Base-by-base conservation (phyloP, 257 asterid genomes). In the Gynochthodes officinalis region DNA sequence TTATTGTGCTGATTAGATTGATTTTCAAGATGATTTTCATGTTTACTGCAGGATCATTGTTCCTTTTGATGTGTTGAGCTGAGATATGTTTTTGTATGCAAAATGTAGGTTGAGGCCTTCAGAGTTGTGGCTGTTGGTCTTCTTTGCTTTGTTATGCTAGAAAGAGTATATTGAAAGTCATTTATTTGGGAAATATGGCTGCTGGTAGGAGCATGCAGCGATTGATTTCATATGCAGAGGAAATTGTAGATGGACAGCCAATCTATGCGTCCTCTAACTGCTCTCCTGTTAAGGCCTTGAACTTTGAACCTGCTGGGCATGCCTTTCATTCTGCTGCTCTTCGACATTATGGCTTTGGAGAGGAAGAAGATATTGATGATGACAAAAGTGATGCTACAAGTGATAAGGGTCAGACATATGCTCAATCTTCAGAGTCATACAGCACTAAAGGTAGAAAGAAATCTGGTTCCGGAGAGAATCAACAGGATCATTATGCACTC, bases 401-500 rank as follows among this genome's bases (percentile, higher is more conserved):
- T 60, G 95, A 85, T 44, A 91, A 90, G 75, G 96, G 89, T 43
- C 80, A 70, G 76, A 71, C 83, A 13, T 84, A 82, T 75, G 68
- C 85, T 4, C 86, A 82, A 21, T 81, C 98, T 16, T 86, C 96
- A 1, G 95, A 90, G 67, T 84, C 97, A 0, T 95, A 89, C 85
- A 86, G 94, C 73, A 87, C 88, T 74, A 95, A 88, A 84, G 95
- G 97, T 60, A 88, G 85, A 85, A 94, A 95, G 87, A 95, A 95
- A 69, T 85, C 96, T 63, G 89, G 89, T 2, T 75, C 89, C 40
- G 98, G 85, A 12, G 73, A 83, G 16, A 84, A 85, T 79, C 86
- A 85, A 82, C 99, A 89, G 77, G 98, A 95, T 79, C 99, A 95
- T 84, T 95, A 95, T 85, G 92, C 99, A 7, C 75, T 95, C 53